Evolutionary conservation across 2,329 filamentous ascomycete genomes (phyloP).

Genomic region (Fusarium napiforme): DNA sequence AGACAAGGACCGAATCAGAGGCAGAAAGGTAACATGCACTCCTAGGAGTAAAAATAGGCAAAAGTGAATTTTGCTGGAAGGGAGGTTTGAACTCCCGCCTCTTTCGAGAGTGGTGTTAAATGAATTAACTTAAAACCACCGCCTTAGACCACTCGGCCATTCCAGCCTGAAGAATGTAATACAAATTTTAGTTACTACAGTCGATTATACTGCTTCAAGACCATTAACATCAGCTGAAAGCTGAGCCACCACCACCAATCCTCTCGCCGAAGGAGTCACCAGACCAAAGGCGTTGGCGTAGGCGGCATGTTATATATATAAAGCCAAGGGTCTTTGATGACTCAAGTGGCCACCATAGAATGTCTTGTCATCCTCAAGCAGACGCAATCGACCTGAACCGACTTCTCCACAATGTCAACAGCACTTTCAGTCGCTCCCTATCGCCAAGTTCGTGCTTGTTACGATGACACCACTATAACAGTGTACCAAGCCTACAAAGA

Average conservation of each 20-base stretch:
- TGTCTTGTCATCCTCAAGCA: neutral
- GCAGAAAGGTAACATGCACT: neutral
- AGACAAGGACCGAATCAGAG: neutral
- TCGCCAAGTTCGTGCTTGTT: constrained; percentile 64
- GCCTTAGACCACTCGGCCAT: constrained; percentile 11
- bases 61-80: neutral
- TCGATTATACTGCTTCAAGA: fast-evolving
- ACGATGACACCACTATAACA: constrained; percentile 63
- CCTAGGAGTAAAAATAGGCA: neutral
- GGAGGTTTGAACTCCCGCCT: constrained; percentile 10
- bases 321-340: neutral
- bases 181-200: fast-evolving
- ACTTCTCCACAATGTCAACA: constrained; percentile 28
- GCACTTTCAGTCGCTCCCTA: constrained; percentile 45
- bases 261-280: constrained; percentile 34
- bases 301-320: neutral
- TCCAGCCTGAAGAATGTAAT: neutral
- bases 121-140: constrained; percentile 1
- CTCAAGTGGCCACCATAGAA: neutral
- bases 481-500: constrained; percentile 71
- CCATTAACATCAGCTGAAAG: neutral
- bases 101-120: constrained; percentile 10
- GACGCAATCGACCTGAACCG: neutral
- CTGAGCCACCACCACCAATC: constrained; percentile 14
- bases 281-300: neutral